Percentiles rank a stretch among this genome's conserved stretches.
Evolutionary conservation across 352 stramenopile genomes (phyloP).

Genomic region (Phytophthora sojae): DNA sequence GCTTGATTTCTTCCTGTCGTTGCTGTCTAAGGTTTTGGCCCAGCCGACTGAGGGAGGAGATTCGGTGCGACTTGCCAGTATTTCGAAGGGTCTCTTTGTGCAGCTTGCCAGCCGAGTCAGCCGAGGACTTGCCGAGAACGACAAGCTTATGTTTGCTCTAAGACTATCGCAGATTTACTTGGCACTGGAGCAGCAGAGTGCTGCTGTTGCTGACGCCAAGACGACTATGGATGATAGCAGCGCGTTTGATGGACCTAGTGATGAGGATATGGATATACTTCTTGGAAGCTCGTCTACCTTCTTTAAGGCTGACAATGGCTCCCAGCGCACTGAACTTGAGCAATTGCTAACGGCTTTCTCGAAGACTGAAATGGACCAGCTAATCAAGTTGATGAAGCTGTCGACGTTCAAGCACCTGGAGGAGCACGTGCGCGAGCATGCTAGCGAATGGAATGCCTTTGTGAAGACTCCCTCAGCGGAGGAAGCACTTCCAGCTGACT

Average conservation of each 20-base stretch:
- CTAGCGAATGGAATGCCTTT: slow-evolving; percentile 80
- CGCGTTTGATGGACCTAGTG: slow-evolving; percentile 67
- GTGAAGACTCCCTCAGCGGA: slow-evolving; percentile 83
- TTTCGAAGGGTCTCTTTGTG: slow-evolving; percentile 89
- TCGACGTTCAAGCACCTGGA: slow-evolving; percentile 84
- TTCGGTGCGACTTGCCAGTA: slow-evolving; percentile 57
- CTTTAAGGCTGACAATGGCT: slow-evolving; percentile 46
- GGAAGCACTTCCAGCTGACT: slow-evolving; percentile 66
- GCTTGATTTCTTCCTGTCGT: slow-evolving; percentile 97
- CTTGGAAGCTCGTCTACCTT: slow-evolving; percentile 66
- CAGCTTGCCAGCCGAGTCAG: slow-evolving; percentile 94
- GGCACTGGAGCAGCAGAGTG: slow-evolving; percentile 72
- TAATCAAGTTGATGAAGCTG: slow-evolving; percentile 82
- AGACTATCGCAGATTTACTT: slow-evolving; percentile 95
- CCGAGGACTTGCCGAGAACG: slow-evolving; percentile 94
- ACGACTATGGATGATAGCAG: slow-evolving; percentile 31
- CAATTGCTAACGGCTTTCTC: slow-evolving; percentile 65
- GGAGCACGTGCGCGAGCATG: slow-evolving; percentile 69
- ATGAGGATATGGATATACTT: slow-evolving; percentile 79
- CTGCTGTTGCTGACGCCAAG: slow-evolving; percentile 41
- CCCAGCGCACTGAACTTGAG: slow-evolving; percentile 55
- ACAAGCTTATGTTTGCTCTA: slow-evolving; percentile 99
- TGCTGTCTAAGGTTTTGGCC: slow-evolving; percentile 94
- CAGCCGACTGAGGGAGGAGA: slow-evolving; percentile 39
- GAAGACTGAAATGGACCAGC: slow-evolving; percentile 80